phyloP scores from a whole-genome alignment of 2,329 filamentous ascomycete species.

The Pseudogymnoascus sp. region DNA sequence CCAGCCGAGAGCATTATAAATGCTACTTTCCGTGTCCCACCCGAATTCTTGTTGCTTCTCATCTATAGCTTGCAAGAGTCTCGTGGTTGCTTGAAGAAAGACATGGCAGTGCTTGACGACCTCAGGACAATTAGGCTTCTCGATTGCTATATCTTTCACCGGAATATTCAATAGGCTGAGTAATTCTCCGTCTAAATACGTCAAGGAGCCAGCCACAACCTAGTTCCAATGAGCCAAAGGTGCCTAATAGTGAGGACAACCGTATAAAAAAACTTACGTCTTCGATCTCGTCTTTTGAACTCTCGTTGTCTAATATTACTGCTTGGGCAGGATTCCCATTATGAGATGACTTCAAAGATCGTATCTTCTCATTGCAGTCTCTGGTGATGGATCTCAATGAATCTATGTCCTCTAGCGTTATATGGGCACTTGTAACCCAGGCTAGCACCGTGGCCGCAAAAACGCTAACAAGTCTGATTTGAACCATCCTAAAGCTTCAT shows the following conservation, averaged over 20 bases:
- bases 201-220: constrained; percentile 9
- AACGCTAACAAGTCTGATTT: not conserved
- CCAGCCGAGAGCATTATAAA: constrained; percentile 24
- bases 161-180: constrained; percentile 16
- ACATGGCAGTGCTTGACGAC: constrained; percentile 24
- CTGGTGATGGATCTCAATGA: constrained; percentile 1
- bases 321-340: not conserved
- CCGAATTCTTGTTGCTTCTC: constrained; percentile 24
- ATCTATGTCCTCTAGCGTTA: constrained; percentile 1
- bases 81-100: constrained; percentile 25
- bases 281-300: constrained; percentile 21
- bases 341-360: not conserved
- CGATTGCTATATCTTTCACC: not conserved
- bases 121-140: constrained; percentile 15
- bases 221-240: constrained; percentile 13
- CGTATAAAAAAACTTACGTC: constrained; percentile 21
- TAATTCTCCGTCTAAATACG: constrained; percentile 8
- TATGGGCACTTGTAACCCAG: not conserved
- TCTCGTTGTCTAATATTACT: not conserved
- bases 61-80: constrained; percentile 26
- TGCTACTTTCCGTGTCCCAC: constrained; percentile 21
- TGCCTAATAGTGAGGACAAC: constrained; percentile 8
- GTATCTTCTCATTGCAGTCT: not conserved
- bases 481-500: not conserved
- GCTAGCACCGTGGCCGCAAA: not conserved